A percentile compares a stretch with the other conserved stretches of the same genome.
Evolutionary conservation across 1,284 basidiomycete genomes (phyloP).

Genomic region (Erythrobasidium hasegawianum): DNA sequence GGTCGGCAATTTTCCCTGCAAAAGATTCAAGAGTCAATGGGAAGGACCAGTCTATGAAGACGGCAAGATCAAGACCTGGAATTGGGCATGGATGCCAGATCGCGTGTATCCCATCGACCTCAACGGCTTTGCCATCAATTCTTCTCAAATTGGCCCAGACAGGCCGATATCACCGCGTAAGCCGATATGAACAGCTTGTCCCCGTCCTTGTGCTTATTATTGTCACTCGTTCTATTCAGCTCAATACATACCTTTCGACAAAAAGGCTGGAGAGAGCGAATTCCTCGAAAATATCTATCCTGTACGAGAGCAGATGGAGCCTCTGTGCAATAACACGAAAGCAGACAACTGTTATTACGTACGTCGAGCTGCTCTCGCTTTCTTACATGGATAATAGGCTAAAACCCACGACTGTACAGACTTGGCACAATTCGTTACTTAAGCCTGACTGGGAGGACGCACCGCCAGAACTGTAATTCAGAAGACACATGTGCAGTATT

Average conservation of each 20-base stretch:
- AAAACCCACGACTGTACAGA: neutral
- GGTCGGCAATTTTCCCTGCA: conserved; percentile 14
- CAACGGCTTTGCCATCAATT: conserved; percentile 30
- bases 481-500: too few relatives aligned
- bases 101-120: conserved; percentile 30
- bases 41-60: conserved; percentile 20
- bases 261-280: neutral
- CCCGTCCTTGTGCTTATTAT: too few relatives aligned
- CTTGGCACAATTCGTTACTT: conserved; percentile 32
- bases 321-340: conserved; percentile 21
- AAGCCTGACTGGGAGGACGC: conserved; percentile 28
- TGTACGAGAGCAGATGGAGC: conserved; percentile 13
- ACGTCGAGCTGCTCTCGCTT: neutral
- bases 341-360: conserved; percentile 24
- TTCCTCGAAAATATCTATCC: conserved; percentile 29
- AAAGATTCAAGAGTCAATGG: neutral
- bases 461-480: too few relatives aligned
- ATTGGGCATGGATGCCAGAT: conserved; percentile 13
- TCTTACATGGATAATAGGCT: neutral
- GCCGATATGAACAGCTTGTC: conserved; percentile 19
- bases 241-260: neutral
- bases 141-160: conserved; percentile 10
- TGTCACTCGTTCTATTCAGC: neutral
- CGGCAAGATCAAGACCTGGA: conserved; percentile 4
- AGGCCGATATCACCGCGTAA: conserved; percentile 5